Conservation (phyloP, 139 green algal genomes). For the Trebouxia sp. region DNA sequence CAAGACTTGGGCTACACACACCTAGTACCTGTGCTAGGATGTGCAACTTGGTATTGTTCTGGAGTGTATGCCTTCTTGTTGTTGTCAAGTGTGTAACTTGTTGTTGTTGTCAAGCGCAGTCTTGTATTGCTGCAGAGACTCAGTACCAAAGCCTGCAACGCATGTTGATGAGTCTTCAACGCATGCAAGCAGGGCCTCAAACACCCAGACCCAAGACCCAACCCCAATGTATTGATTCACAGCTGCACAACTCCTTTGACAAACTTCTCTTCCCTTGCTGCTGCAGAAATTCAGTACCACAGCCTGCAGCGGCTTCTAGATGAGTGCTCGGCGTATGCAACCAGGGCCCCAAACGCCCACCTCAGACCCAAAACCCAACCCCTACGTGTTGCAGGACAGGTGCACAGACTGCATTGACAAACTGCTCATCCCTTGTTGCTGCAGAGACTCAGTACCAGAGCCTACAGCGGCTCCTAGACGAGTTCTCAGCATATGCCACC, state of each 20-base stretch:
- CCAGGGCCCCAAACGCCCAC: too few species aligned
- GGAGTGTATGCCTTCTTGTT: not conserved
- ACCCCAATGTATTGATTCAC: not conserved
- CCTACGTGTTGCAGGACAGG: not conserved
- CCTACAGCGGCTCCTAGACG: conserved; percentile 69
- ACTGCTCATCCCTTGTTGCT: not conserved
- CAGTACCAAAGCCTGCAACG: conserved; percentile 25
- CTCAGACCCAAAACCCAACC: too few species aligned
- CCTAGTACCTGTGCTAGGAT: not conserved
- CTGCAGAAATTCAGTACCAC: conserved; percentile 34
- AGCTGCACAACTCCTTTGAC: not conserved
- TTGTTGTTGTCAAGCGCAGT: not conserved
- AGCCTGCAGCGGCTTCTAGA: conserved; percentile 3
- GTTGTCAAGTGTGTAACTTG: not conserved
- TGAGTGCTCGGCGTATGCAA: too few species aligned
- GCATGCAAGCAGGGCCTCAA: too few species aligned
- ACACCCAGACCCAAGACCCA: too few species aligned
- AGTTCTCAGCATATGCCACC: conserved; percentile 64
- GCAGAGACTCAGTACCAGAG: conserved; percentile 72
- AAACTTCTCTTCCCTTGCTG: not conserved
- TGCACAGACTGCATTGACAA: not conserved
- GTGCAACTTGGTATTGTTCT: not conserved
- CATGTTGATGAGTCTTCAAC: not conserved
- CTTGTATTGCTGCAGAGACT: conserved; percentile 16
- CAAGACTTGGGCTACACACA: too few species aligned